These are phyloP conservation scores for Hemileccinum hortonii DNA, from an alignment of 1,284 basidiomycete species.

Conservation along the genomic window DNA sequence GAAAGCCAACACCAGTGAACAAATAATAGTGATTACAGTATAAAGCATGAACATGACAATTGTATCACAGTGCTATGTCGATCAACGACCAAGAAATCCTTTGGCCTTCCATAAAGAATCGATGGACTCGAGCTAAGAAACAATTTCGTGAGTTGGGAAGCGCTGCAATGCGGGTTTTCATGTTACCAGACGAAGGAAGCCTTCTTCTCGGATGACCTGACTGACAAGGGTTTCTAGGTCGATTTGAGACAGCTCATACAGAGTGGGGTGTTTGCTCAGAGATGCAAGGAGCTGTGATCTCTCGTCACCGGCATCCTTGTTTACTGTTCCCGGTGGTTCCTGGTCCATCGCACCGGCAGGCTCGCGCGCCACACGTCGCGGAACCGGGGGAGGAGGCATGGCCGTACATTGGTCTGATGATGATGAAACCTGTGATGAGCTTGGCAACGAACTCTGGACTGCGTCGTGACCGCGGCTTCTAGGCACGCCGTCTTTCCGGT, in stretches of 20 bases:
- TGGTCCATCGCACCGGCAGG: conserved; percentile 3
- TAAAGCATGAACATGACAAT: conserved; percentile 1
- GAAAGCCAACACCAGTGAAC: conserved; percentile 1
- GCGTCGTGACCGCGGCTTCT: conserved; percentile 5
- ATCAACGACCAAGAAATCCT: conserved; percentile 35
- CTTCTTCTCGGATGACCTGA: conserved; percentile 56
- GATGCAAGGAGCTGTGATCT: conserved; percentile 35
- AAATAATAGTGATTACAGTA: not conserved
- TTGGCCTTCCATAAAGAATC: conserved; percentile 40
- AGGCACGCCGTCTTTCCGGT: not conserved
- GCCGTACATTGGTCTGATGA: conserved; percentile 21
- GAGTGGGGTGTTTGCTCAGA: conserved; percentile 40
- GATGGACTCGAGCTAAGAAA: conserved; percentile 41
- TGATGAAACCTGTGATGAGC: conserved; percentile 34
- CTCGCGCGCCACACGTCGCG: conserved; percentile 6
- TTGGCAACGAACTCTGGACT: conserved; percentile 27
- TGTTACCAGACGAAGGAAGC: conserved; percentile 50
- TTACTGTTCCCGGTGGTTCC: conserved; percentile 2
- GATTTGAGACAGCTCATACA: conserved; percentile 48
- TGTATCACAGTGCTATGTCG: not conserved
- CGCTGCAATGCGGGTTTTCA: not conserved
- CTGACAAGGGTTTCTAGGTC: conserved; percentile 50
- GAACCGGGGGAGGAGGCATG: conserved; percentile 32
- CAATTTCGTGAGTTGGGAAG: conserved; percentile 18
- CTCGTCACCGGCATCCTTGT: conserved; percentile 9